Conservation (phyloP, 2,329 filamentous ascomycete genomes). For the Phoma herbarum region DNA sequence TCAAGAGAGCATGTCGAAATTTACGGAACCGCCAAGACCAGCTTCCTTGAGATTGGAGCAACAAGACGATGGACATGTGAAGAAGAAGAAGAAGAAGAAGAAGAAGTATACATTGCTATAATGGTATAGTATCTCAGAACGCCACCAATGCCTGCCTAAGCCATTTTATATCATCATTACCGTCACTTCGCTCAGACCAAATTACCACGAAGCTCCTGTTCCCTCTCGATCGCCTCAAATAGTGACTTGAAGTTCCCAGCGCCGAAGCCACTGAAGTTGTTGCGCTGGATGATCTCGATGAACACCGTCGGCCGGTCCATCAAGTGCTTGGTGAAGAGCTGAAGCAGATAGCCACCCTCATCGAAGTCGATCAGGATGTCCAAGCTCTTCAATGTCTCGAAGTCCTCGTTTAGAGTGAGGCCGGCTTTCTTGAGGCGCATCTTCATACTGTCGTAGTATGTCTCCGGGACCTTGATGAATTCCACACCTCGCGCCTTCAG, state of each 20-base stretch:
- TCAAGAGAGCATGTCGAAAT: too few species aligned
- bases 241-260: slow-evolving; percentile 95
- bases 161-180: not conserved
- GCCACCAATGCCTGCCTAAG: slow-evolving; percentile 15
- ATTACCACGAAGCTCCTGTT: slow-evolving; percentile 88
- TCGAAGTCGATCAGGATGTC: slow-evolving; percentile 97
- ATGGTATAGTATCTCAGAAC: slow-evolving; percentile 18
- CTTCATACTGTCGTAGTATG: slow-evolving; percentile 84
- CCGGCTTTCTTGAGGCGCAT: slow-evolving; percentile 71
- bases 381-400: slow-evolving; percentile 76
- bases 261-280: slow-evolving; percentile 90
- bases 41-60: too few species aligned
- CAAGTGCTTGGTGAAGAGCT: slow-evolving; percentile 73
- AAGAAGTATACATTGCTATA: slow-evolving; percentile 10
- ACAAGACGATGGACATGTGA: not conserved
- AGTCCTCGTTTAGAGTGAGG: slow-evolving; percentile 75
- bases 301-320: slow-evolving; percentile 97
- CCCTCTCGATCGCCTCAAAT: slow-evolving; percentile 94
- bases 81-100: not conserved
- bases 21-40: too few species aligned
- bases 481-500: slow-evolving; percentile 88
- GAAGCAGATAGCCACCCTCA: slow-evolving; percentile 83
- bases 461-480: slow-evolving; percentile 88
- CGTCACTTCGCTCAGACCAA: slow-evolving; percentile 53
- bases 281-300: slow-evolving; percentile 93